Evolutionary conservation across 768 basidiomycete species (phyloP), one percentile per base, ranked within the genome.

Genomic region (Megacollybia marginata): DNA sequence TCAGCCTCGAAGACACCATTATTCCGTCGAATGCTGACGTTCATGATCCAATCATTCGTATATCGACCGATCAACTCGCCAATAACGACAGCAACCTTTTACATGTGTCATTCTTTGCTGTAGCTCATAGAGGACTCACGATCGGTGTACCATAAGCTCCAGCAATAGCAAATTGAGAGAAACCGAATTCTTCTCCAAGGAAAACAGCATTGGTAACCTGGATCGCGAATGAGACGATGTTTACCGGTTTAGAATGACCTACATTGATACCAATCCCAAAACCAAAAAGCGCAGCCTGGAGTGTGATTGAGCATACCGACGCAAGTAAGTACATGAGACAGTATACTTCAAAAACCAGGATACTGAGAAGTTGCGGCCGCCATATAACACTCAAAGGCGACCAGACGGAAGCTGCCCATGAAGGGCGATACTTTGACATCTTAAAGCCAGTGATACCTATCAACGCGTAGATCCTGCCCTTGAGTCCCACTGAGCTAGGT

Each of bases 131-230:
- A 50, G 50, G 23, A 58, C 66, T 19, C 57, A 78, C 79, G 40
- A 83, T 78, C 0, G 75, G 80, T 1, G 80, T 80, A 3, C 69
- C 75, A 57, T 80, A 80, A 11, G 63, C 66, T 33, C 76, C 79
- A 1, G 82, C 73, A 44, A 78, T 76, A 10, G 70, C 73, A 47
- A 69, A 73, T 48, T 67, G 69, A 31, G 62, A 68, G 55, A 78
- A 76, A 1, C 80, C 80, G 1, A 68, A 67, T 0, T 79, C 78
- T 4, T 65, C 65, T 6, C 79, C 80, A 1, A 85, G 63, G 66
- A 85, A 85, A 2, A 84, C 79, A 0, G 76, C 79, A 51, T 79
- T 82, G 1, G 83, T 88, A 15, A 81, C 78, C 76, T 83, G n/a
- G 10, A 5, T 28, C 23, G 48, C 19, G 23, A 31, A 23, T 33